These are phyloP conservation scores for Dunaliella primolecta DNA, from an alignment of 139 green algal species.

Conservation along the genomic window DNA sequence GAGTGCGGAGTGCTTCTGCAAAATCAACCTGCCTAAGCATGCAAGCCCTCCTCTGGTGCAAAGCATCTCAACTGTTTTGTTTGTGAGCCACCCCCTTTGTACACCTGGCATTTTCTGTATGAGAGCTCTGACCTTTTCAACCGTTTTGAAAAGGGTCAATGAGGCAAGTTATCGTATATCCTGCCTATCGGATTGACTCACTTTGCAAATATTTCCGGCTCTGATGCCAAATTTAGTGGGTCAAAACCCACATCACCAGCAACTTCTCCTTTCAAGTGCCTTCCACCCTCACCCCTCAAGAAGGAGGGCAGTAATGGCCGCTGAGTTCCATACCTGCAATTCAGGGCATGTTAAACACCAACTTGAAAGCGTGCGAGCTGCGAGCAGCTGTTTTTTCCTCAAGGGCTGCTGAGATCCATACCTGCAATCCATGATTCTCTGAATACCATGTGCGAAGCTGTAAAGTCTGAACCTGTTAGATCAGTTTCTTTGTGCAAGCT, in stretches of 20 bases:
- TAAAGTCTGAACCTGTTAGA: neutral
- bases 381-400: neutral
- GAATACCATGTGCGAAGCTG: neutral
- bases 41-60: neutral
- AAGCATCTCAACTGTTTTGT: neutral
- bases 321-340: constrained; percentile 37
- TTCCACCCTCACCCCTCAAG: constrained; percentile 17
- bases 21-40: neutral
- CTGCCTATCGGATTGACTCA: too few species aligned
- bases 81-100: neutral
- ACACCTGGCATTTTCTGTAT: neutral
- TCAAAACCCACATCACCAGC: constrained; percentile 68
- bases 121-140: neutral
- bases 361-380: neutral
- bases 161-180: too few species aligned
- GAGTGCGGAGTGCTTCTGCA: neutral
- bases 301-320: constrained; percentile 39
- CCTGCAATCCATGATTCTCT: constrained; percentile 15
- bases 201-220: constrained; percentile 27
- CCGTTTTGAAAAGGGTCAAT: too few species aligned
- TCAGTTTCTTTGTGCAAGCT: neutral
- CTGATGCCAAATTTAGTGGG: constrained; percentile 43
- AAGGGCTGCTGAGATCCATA: constrained; percentile 38
- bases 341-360: neutral
- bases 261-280: constrained; percentile 39